Base-by-base conservation (phyloP, 1,284 basidiomycete species). In the Cystobasidiaceae sp. region DNA sequence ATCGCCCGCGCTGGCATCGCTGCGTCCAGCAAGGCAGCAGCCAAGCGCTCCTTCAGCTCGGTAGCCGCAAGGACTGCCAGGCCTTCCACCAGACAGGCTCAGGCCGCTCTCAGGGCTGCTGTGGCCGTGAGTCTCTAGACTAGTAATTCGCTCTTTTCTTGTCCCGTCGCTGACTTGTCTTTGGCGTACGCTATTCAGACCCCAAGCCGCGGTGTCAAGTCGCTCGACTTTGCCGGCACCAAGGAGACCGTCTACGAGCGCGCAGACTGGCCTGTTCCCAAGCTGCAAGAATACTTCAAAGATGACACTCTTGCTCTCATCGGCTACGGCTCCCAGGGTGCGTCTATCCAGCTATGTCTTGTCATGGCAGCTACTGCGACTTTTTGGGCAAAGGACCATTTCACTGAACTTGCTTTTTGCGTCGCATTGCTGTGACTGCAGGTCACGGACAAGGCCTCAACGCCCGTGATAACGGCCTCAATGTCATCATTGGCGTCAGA, bases 201-300 rank as follows among this genome's bases (percentile, higher is more conserved):
- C 33, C 60, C 55, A 17, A 59, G 55, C 46, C 69, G 73, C 28
- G 93, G 94, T 71, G 78, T 97, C 76, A 97, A 97, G 83, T 96
- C 93, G 67, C 88, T 98, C 75, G 89, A 97, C 83, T 98, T 98
- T 80, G 92, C 94, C 71, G 93, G 93, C 72, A 88, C 88, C 70
- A 86, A 94, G 77, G 94, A 98, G 82, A 85, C 84, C 72, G 93
- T 98, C 64, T 98, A 97, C 79, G 94, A 98, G 84, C 91, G 93
- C 72, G 85, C 84, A 75, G 94, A 99, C 84, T 99, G 96, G 96
- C 96, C 94, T 45, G 81, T 94, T 68, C 86, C 92, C 74, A 97
- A 91, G 81, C 87, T 99, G 77, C 94, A 97, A 79, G 93, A 97
- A 77, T 96, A 93, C 83, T 96, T 98, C 85, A 97, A 97, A 82